Base-by-base conservation (phyloP, 2,329 filamentous ascomycete genomes). In the Sarocladium strictum region DNA sequence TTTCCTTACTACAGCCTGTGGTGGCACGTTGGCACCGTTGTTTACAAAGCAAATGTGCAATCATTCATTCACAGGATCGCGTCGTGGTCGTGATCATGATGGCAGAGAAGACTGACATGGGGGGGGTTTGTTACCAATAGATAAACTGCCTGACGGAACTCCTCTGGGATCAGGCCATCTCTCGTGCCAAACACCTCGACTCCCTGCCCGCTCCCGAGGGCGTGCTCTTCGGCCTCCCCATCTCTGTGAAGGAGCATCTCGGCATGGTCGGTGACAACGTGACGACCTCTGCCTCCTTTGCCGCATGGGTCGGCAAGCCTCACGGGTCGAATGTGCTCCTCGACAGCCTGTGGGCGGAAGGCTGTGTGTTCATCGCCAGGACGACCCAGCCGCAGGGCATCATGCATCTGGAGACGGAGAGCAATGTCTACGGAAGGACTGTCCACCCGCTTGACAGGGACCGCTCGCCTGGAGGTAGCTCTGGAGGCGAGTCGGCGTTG, bases 351-450 rank as follows among this genome's bases (percentile, higher is more conserved):
- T 67, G 60, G 26, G 60, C 61, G 0, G 59, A 69, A 37, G 66
- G 66, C n/a, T 63, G 76, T 79, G 2, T 86, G 15, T 58, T 64
- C n/a, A 84, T 85, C 61, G 79, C 81, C 56, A 87, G 89, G 65
- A 89, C 86, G 0, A 89, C 86, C 54, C 76, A 87, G 5, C 85
- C 86, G 0, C 80, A 83, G 60, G 77, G 74, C 0, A 69, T 83
- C 51, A 76, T 74, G 65, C 73, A 75, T 15, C 64, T 85, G 38
- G 85, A 88, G 62, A 80, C 76, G 2, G 75, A 78, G 40, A 86
- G 84, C 60, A 86, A 88, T 59, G 65, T 86, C 21, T 83, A 80
- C 55, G 84, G 84, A 1, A 76, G 80, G 35, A 81, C 80, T 0
- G 68, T 86, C 3, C 87, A 87, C 61, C 85, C 86, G 0, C 71